phyloP scores from a whole-genome alignment of 257 asterid genomes.

The Solanum appendiculatum region DNA sequence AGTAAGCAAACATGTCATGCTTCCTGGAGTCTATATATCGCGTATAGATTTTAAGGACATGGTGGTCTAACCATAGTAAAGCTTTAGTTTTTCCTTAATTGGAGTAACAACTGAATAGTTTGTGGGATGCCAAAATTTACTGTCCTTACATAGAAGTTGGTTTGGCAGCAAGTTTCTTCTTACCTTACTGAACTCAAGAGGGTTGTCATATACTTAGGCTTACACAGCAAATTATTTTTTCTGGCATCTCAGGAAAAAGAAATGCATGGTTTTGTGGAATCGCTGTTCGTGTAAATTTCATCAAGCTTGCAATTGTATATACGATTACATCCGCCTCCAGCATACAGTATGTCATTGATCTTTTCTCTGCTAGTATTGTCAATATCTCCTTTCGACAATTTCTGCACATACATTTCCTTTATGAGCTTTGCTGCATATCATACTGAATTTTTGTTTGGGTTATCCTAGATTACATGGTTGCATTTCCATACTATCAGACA shows the following conservation, averaged over 20 bases:
- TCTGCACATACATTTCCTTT: neutral
- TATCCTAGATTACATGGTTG: neutral
- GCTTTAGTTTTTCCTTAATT: neutral
- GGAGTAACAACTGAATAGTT: neutral
- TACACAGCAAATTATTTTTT: neutral
- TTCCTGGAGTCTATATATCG: neutral
- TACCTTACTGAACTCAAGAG: neutral
- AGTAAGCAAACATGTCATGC: neutral
- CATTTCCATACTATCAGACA: neutral
- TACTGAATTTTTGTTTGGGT: neutral
- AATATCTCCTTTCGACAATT: neutral
- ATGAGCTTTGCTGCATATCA: neutral
- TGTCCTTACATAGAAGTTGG: neutral
- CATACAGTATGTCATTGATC: constrained; percentile 26
- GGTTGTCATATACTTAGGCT: neutral
- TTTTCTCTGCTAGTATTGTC: neutral
- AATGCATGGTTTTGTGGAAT: constrained; percentile 41
- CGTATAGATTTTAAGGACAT: neutral
- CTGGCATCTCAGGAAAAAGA: constrained; percentile 36
- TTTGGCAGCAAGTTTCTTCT: neutral
- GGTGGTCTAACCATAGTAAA: neutral
- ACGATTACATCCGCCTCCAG: constrained; percentile 55
- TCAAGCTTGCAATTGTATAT: constrained; percentile 53
- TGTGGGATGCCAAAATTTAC: neutral
- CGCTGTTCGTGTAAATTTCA: constrained; percentile 24